Percentiles rank a stretch among this genome's conserved stretches.
phyloP scores from a whole-genome alignment of 2,329 filamentous ascomycete species.

The Beauveria sp. region DNA sequence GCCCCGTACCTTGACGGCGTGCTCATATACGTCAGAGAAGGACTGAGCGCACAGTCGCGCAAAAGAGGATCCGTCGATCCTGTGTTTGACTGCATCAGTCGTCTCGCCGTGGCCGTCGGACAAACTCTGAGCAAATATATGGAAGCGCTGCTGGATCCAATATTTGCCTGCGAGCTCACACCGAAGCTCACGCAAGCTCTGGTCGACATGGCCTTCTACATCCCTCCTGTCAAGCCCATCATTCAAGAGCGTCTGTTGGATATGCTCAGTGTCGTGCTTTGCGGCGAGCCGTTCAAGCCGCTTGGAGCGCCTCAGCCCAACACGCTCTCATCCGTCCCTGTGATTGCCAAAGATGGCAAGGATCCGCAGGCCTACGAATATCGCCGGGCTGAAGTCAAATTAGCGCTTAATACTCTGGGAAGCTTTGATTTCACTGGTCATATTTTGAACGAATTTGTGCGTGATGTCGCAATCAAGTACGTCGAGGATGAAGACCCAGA shows the following conservation, averaged over 20 bases:
- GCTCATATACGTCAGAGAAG: conserved; percentile 86
- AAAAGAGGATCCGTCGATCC: conserved; percentile 61
- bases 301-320: conserved; percentile 82
- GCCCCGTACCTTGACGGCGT: conserved; percentile 93
- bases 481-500: conserved; percentile 93
- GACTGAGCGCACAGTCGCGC: conserved; percentile 70
- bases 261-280: conserved; percentile 89
- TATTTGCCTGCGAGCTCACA: conserved; percentile 92
- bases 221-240: conserved; percentile 83
- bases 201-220: conserved; percentile 98
- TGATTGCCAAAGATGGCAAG: conserved; percentile 80
- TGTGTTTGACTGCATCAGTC: conserved; percentile 96
- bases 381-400: conserved; percentile 77
- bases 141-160: conserved; percentile 88
- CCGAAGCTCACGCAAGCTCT: conserved; percentile 90
- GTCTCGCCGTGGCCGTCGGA: conserved; percentile 87
- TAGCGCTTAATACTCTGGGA: conserved; percentile 91
- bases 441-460: conserved; percentile 95
- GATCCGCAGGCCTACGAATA: conserved; percentile 75
- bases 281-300: conserved; percentile 84
- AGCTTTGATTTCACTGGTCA: conserved; percentile 94
- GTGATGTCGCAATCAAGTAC: conserved; percentile 95
- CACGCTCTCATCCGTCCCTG: conserved; percentile 70
- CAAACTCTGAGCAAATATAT: conserved; percentile 98
- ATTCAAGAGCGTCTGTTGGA: conserved; percentile 93